phyloP scores from a whole-genome alignment of 495 filamentous ascomycete species.

The Tetracladium setigerum region DNA sequence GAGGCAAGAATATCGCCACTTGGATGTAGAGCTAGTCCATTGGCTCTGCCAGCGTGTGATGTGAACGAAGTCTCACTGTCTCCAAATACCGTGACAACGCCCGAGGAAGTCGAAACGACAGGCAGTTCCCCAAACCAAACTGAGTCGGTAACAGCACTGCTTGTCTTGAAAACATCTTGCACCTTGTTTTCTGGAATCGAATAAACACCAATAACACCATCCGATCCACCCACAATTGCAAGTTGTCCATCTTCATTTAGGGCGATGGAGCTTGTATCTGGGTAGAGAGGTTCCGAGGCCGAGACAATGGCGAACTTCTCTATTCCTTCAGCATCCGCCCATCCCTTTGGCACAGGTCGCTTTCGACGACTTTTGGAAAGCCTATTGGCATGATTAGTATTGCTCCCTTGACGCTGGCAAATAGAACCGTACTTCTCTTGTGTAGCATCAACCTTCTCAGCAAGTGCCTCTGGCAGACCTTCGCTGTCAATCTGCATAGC shows the following conservation, averaged over 20 bases:
- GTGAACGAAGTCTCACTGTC: conserved; percentile 55
- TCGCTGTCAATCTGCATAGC: conserved; percentile 84
- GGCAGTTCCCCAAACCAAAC: conserved; percentile 68
- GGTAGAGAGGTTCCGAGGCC: conserved; percentile 55
- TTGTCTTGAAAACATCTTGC: conserved; percentile 55
- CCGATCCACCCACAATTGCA: conserved; percentile 70
- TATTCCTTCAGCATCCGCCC: conserved; percentile 71
- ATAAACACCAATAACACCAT: conserved; percentile 74
- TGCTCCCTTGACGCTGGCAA: conserved; percentile 2
- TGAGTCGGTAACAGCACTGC: conserved; percentile 68
- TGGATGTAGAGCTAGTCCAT: conserved; percentile 73
- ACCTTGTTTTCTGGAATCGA: conserved; percentile 65
- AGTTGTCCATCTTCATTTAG: conserved; percentile 57
- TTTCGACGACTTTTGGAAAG: conserved; percentile 81
- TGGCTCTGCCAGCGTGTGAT: conserved; percentile 74
- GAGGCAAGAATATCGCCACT: conserved; percentile 80
- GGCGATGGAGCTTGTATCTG: conserved; percentile 57
- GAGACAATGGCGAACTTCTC: conserved; percentile 53
- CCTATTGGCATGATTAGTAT: conserved; percentile 35
- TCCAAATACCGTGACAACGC: conserved; percentile 73
- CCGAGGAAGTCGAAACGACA: conserved; percentile 66
- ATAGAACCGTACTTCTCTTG: conserved; percentile 58
- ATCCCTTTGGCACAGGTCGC: conserved; percentile 74
- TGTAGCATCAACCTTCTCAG: conserved; percentile 67
- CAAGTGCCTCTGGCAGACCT: conserved; percentile 61